Evolutionary conservation across 352 stramenopile species (phyloP).

Genomic region (Phytophthora pisi): DNA sequence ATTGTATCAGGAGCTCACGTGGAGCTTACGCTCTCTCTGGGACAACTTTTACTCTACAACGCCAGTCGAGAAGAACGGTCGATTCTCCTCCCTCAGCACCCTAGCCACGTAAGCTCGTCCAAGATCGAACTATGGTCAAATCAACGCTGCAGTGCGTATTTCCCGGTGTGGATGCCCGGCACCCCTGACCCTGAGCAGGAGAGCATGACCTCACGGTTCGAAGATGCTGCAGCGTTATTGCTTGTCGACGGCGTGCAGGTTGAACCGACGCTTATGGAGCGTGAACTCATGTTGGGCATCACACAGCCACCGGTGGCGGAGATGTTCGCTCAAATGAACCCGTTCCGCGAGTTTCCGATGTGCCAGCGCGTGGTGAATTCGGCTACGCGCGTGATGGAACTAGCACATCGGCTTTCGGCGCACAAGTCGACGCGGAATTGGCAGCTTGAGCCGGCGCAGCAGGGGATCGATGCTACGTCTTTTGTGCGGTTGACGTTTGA

Average conservation of each 20-base stretch:
- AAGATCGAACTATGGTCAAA: constrained; percentile 46
- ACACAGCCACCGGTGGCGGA: constrained; percentile 27
- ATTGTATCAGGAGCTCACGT: constrained; percentile 44
- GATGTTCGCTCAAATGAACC: constrained; percentile 42
- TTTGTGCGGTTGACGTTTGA: constrained; percentile 77
- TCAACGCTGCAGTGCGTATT: constrained; percentile 59
- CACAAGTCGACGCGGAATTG: constrained; percentile 36
- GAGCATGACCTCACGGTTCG: constrained; percentile 59
- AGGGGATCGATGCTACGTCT: constrained; percentile 42
- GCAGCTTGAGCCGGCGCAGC: constrained; percentile 32
- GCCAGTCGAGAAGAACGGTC: constrained; percentile 34
- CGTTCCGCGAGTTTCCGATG: constrained; percentile 44
- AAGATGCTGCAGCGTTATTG: constrained; percentile 58
- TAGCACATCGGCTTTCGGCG: constrained; percentile 41
- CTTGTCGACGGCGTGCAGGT: constrained; percentile 59
- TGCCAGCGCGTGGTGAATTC: constrained; percentile 45
- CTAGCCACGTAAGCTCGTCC: constrained; percentile 23
- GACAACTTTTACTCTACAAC: constrained; percentile 41
- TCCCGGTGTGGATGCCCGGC: constrained; percentile 69
- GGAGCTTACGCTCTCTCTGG: constrained; percentile 50
- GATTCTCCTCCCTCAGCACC: constrained; percentile 30
- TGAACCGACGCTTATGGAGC: constrained; percentile 66
- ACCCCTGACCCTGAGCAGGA: constrained; percentile 56
- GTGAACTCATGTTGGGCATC: constrained; percentile 54
- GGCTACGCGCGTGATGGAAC: constrained; percentile 47